Base-by-base conservation (phyloP, 2,329 filamentous ascomycete genomes). In the Fusarium sp. region DNA sequence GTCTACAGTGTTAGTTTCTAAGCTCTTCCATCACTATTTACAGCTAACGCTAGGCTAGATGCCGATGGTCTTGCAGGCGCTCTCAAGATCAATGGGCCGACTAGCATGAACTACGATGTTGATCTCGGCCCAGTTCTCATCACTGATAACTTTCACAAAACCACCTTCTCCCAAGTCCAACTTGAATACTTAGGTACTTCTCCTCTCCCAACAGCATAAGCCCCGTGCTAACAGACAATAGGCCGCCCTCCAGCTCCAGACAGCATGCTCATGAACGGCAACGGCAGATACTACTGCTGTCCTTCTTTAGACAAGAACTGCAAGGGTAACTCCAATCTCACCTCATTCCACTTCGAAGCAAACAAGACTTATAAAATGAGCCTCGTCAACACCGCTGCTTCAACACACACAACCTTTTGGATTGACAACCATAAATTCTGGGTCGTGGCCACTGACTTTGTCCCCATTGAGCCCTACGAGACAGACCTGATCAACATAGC, bases 211-310 rank as follows among this genome's bases (percentile, higher is more conserved):
- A 22, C 2, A 4, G 3, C n/a, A 16, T 6, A n/a, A n/a, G n/a
- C 1, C 3, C 3, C 8, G 8, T 5, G 3, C 35, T 53, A 16
- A 60, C 12, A 24, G 7, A 16, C 2, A 5, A 22, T 1, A 57
- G 59, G 59, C 1, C 38, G 50, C 4, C 59, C 59, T 4, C 51
- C 59, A 6, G 13, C 59, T n/a, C 59, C 59, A 31, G 51, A 61
- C 24, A 61, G 59, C 22, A 42, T 61, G 38, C 30, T 61, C 14
- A 61, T 61, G 59, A 61, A 61, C n/a, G 59, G 59, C 6, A 61
- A 45, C 2, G 59, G 59, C 0, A 61, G 6, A 31, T 61, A 45
- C 41, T 44, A 58, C 39, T 61, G 51, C 2, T 61, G 39, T 26
- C 31, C 39, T 10, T 24, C n/a, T 14, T 14, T 26, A 1, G 42